Evolutionary conservation across 192 early-diverging fungal species (phyloP).

Genomic region (Backusella liffmaniae): DNA sequence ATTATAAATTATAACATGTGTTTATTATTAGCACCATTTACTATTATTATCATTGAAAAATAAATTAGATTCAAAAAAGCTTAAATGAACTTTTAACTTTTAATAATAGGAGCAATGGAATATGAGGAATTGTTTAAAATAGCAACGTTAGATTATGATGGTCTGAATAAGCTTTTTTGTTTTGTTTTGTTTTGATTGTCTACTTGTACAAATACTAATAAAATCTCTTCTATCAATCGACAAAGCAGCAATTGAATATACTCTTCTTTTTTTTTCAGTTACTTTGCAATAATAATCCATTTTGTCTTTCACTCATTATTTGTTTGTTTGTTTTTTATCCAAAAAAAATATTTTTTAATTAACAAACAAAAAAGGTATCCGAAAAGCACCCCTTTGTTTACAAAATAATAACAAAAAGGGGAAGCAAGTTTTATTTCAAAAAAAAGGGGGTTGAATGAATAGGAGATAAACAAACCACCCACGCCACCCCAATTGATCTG

Average conservation of each 20-base stretch:
- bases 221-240: no score
- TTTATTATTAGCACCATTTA: not conserved
- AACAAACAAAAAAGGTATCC: not conserved
- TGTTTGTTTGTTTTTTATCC: not conserved
- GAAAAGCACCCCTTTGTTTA: not conserved
- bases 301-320: not conserved
- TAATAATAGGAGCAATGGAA: no score
- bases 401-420: not conserved
- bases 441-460: not conserved
- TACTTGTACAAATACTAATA: no score
- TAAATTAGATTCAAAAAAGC: not conserved
- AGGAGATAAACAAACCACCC: not conserved
- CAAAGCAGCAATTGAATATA: no score
- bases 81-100: no score
- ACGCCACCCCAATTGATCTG: constrained; percentile 3
- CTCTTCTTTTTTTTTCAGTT: not conserved
- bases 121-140: no score
- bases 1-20: no score
- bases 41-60: not conserved
- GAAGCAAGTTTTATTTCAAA: not conserved
- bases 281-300: not conserved
- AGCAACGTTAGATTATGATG: no score
- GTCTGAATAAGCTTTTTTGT: not conserved
- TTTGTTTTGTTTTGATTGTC: not conserved
- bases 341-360: not conserved